These are phyloP conservation scores for Russula vinacea DNA, from an alignment of 768 basidiomycete species.

Conservation along the genomic window DNA sequence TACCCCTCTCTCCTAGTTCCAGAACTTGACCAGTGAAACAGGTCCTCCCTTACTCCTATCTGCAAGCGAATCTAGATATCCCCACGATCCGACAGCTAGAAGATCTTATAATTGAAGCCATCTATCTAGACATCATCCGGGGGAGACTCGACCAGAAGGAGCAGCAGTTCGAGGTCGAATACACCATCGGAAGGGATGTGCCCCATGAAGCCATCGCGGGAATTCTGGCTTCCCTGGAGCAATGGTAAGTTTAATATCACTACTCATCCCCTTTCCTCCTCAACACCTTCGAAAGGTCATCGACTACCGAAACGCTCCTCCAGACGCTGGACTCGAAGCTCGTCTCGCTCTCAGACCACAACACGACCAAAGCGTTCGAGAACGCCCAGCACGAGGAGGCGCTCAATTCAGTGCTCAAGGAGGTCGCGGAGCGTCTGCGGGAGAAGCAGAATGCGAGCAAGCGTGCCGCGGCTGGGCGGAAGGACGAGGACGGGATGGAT, in stretches of 20 bases:
- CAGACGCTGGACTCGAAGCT: slow-evolving; percentile 71
- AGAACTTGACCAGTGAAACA: slow-evolving; percentile 32
- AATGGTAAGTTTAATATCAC: too few species aligned
- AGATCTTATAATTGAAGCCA: slow-evolving; percentile 95
- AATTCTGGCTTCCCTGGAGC: slow-evolving; percentile 57
- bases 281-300: slow-evolving; percentile 54
- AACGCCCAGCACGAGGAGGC: slow-evolving; percentile 54
- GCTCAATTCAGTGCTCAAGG: slow-evolving; percentile 54
- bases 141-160: slow-evolving; percentile 94
- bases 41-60: slow-evolving; percentile 79
- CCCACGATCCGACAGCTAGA: slow-evolving; percentile 84
- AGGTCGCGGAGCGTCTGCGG: slow-evolving; percentile 62
- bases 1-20: neutral
- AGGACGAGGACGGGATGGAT: slow-evolving; percentile 30
- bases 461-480: slow-evolving; percentile 22
- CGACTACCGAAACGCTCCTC: slow-evolving; percentile 68
- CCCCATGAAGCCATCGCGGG: slow-evolving; percentile 64
- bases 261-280: too few species aligned
- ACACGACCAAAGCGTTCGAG: slow-evolving; percentile 40
- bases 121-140: slow-evolving; percentile 85
- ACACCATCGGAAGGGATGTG: slow-evolving; percentile 90
- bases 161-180: slow-evolving; percentile 86
- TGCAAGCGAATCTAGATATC: slow-evolving; percentile 70
- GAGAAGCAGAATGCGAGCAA: slow-evolving; percentile 35
- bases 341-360: slow-evolving; percentile 47